Conservation (phyloP, 129 eudicot species). For the Pseudognaphalium luteoalbum region DNA sequence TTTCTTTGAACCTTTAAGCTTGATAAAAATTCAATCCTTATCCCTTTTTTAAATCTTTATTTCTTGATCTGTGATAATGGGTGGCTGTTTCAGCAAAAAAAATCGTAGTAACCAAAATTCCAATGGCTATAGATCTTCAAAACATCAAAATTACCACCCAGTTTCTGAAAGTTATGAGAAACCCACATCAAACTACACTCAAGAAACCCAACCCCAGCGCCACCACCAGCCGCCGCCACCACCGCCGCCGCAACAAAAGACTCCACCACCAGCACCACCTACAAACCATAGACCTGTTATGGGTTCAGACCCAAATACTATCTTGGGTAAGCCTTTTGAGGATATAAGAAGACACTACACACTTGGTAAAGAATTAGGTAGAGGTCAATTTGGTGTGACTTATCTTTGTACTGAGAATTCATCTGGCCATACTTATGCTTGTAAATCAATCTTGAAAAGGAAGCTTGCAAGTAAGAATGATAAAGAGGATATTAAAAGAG, state of each 20-base stretch:
- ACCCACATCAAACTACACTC: conserved; percentile 44
- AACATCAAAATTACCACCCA: conserved; percentile 36
- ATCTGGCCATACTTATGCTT: conserved; percentile 57
- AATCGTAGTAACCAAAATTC: conserved; percentile 21
- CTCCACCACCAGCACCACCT: conserved; percentile 30
- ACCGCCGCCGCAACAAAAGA: conserved; percentile 29
- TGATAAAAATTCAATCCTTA: not conserved
- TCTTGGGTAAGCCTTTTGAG: conserved; percentile 72
- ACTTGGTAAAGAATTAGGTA: conserved; percentile 74
- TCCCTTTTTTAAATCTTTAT: conserved; percentile 10
- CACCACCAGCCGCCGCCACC: conserved; percentile 28
- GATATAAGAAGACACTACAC: conserved; percentile 51
- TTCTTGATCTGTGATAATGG: conserved; percentile 39
- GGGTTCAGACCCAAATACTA: conserved; percentile 49
- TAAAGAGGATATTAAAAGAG: conserved; percentile 70
- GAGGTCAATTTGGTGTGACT: conserved; percentile 79
- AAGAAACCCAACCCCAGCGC: conserved; percentile 17
- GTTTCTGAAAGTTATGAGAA: conserved; percentile 35
- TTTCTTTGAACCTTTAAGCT: not conserved
- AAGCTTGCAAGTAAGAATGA: conserved; percentile 61
- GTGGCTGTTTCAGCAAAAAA: conserved; percentile 59
- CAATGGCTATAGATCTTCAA: conserved; percentile 39
- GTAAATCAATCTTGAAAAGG: conserved; percentile 73
- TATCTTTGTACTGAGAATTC: conserved; percentile 62
- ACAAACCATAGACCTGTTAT: conserved; percentile 36